These are phyloP conservation scores for Pythium monospermum DNA, from an alignment of 352 stramenopile species.

Conservation along the genomic window DNA sequence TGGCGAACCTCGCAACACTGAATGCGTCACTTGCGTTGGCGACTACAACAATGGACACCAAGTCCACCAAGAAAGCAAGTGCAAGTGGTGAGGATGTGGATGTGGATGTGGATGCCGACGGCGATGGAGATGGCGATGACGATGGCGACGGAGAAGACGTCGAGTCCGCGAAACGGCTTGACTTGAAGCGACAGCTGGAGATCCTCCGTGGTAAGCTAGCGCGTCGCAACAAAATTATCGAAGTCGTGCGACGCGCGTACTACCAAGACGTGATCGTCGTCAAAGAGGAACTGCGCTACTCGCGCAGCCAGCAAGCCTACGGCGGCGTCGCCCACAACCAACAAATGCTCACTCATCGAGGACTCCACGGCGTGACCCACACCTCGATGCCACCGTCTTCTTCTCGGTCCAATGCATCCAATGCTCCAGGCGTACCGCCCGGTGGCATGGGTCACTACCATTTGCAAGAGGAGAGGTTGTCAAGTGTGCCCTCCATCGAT, in stretches of 20 bases:
- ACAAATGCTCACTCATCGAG: background rate
- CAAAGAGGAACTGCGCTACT: slow-evolving; percentile 67
- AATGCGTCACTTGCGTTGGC: background rate
- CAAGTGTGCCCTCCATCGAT: slow-evolving; percentile 64
- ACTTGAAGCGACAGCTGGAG: slow-evolving; percentile 42
- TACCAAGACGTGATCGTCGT: slow-evolving; percentile 81
- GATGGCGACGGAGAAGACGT: slow-evolving; percentile 16
- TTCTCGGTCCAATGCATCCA: slow-evolving; percentile 12
- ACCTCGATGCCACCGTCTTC: slow-evolving; percentile 10
- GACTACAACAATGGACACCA: background rate
- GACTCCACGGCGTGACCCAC: background rate
- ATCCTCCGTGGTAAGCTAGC: slow-evolving; percentile 66
- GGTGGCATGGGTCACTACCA: no score
- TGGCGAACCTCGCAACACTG: slow-evolving; percentile 1
- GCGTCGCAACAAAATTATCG: slow-evolving; percentile 65
- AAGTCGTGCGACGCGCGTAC: slow-evolving; percentile 70
- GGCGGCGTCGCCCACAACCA: background rate
- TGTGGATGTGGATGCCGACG: background rate
- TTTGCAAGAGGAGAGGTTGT: slow-evolving; percentile 33
- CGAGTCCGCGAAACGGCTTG: slow-evolving; percentile 31
- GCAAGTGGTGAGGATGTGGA: background rate
- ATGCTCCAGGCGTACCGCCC: background rate
- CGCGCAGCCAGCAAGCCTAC: slow-evolving; percentile 1
- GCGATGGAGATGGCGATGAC: background rate
- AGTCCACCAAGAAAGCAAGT: background rate